Evolutionary conservation across 495 filamentous ascomycete species (phyloP), one percentile per base, ranked within the genome.

Genomic region (Xylaria intraflava): DNA sequence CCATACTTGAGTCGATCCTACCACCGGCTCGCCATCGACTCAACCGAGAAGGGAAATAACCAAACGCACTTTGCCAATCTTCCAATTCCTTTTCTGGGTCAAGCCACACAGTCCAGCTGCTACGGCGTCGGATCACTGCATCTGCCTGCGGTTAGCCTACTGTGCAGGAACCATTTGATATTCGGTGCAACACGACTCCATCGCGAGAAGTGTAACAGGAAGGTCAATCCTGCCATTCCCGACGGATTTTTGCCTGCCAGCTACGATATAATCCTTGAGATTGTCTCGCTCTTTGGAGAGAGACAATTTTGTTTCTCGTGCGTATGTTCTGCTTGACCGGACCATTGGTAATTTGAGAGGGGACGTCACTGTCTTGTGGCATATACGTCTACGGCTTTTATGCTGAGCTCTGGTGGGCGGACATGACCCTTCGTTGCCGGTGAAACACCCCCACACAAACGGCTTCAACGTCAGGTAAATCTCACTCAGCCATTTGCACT

Each of bases 361-460:
- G 1, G 24, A 22, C 31, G 14, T 33, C 31, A 23, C 26, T 36
- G 36, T 30, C 24, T 43, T 35, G 16, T 29, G 14, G 31, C 44
- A 41, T 50, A 46, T 19, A 29, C 30, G 10, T 16, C 43, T 46
- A 27, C 20, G 35, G 24, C 22, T 29, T 46, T 46, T 29, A 39
- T 56, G 43, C 55, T 41, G 36, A 39, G 52, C 22, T 36, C 24
- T 54, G 44, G 2, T 22, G 42, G 11, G 11, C 40, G 29, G 40
- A n/a, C 40, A 9, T 17, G 29, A 26, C 27, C 49, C 46, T 43
- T 33, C 49, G 55, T 42, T 47, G 53, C 46, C 54, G 57, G 53
- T 68, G 66, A 68, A 66, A 68, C 65, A 48, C 48, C 49, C 50
- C 59, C 61, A 62, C 58, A 62, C 61, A 56, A n/a, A 38, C 49